These are phyloP conservation scores for Pseudoneurospora amorphoporcata DNA, from an alignment of 495 filamentous ascomycete genomes.

Conservation along the genomic window DNA sequence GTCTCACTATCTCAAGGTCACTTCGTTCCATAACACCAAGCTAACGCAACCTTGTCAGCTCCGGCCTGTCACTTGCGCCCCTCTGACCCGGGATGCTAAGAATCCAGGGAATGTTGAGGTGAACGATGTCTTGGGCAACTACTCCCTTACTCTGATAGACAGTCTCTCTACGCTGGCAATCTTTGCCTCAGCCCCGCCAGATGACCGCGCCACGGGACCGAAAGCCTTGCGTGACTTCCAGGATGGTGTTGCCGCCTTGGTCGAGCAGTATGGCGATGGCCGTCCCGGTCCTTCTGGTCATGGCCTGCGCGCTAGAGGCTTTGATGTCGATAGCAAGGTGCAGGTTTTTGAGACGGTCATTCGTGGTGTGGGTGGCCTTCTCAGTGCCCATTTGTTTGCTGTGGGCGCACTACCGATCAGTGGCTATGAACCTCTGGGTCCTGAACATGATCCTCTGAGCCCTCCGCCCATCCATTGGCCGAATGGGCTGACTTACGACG, in stretches of 20 bases:
- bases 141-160: conserved; percentile 90
- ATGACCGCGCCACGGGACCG: conserved; percentile 37
- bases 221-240: conserved; percentile 69
- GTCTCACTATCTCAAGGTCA: conserved; percentile 2
- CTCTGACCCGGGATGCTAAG: conserved; percentile 68
- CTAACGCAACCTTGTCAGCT: conserved; percentile 35
- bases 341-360: conserved; percentile 98
- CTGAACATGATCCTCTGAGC: conserved; percentile 24
- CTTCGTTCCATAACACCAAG: background rate
- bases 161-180: conserved; percentile 90
- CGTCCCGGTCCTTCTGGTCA: conserved; percentile 54
- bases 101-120: conserved; percentile 77
- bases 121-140: conserved; percentile 94
- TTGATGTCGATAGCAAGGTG: conserved; percentile 94
- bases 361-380: conserved; percentile 77
- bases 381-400: conserved; percentile 91
- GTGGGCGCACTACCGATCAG: conserved; percentile 76
- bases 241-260: conserved; percentile 64
- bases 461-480: conserved; percentile 55
- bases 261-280: conserved; percentile 81
- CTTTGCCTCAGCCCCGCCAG: conserved; percentile 57
- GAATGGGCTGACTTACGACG: conserved; percentile 75
- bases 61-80: conserved; percentile 73
- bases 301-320: conserved; percentile 69
- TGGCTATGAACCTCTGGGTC: conserved; percentile 50